Evolutionary conservation across 1,284 basidiomycete genomes (phyloP).

Genomic region (Cutaneotrichosporon cavernicola): DNA sequence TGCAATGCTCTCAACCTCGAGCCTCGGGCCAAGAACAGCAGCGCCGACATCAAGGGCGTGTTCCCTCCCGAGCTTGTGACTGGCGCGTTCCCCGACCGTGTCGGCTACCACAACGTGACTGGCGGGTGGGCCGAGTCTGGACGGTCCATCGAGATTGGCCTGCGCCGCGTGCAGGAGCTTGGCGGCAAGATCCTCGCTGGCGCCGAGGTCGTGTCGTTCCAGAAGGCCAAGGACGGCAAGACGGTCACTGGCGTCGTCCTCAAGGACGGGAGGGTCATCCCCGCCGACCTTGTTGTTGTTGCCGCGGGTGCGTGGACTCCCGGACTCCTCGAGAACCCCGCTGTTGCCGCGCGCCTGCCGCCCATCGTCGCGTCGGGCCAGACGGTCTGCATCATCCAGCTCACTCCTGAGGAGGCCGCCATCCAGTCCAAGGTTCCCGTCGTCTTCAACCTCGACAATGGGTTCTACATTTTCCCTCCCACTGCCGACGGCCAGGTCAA

Average conservation of each 20-base stretch:
- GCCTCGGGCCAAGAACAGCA: conserved; percentile 27
- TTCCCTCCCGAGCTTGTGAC: conserved; percentile 28
- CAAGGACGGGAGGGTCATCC: conserved; percentile 58
- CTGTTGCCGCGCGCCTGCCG: conserved; percentile 37
- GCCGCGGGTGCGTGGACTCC: conserved; percentile 63
- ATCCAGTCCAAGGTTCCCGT: conserved; percentile 67
- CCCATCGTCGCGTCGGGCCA: conserved; percentile 57
- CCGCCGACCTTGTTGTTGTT: conserved; percentile 45
- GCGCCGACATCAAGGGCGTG: conserved; percentile 29
- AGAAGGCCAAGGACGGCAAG: conserved; percentile 37
- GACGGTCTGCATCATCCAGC: conserved; percentile 69
- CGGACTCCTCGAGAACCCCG: conserved; percentile 66
- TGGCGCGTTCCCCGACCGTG: conserved; percentile 45
- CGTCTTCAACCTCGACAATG: conserved; percentile 50
- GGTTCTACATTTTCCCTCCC: conserved; percentile 57
- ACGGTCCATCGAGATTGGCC: conserved; percentile 63
- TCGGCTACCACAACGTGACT: conserved; percentile 69
- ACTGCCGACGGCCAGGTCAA: conserved; percentile 53
- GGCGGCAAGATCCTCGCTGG: conserved; percentile 64
- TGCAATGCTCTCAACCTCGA: conserved; percentile 32
- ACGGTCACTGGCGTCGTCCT: conserved; percentile 65
- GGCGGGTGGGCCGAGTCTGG: conserved; percentile 84
- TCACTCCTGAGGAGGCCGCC: conserved; percentile 66
- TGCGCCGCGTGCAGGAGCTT: conserved; percentile 60
- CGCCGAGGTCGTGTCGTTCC: conserved; percentile 59